Conservation (phyloP, 2,329 filamentous ascomycete genomes). For the Plenodomus tracheiphilus region DNA sequence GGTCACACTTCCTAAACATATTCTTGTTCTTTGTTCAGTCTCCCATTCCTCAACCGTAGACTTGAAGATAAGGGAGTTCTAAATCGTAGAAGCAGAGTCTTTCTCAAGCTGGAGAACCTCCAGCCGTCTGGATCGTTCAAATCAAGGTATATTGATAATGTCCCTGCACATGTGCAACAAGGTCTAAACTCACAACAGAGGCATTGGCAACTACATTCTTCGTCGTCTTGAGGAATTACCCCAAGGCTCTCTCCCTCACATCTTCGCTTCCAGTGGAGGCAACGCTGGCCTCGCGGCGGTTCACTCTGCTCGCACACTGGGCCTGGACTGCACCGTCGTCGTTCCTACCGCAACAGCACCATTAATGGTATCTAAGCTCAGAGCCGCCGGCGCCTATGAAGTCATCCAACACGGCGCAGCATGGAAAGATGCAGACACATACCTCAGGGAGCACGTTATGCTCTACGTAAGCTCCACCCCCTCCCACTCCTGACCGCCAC, state of each 20-base stretch:
- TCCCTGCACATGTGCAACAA: not conserved
- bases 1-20: slow-evolving; percentile 37
- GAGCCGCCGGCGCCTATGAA: slow-evolving; percentile 65
- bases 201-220: slow-evolving; percentile 73
- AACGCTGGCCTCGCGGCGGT: slow-evolving; percentile 86
- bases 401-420: slow-evolving; percentile 70
- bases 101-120: slow-evolving; percentile 82
- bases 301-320: slow-evolving; percentile 67
- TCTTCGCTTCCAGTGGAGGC: slow-evolving; percentile 79
- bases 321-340: slow-evolving; percentile 72
- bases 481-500: not conserved
- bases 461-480: slow-evolving; percentile 29
- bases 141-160: slow-evolving; percentile 52
- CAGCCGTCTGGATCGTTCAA: slow-evolving; percentile 89
- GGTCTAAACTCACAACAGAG: slow-evolving; percentile 41
- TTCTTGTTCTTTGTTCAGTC: not conserved
- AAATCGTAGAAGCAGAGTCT: slow-evolving; percentile 66
- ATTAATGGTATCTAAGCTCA: slow-evolving; percentile 72
- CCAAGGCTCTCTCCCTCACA: slow-evolving; percentile 55
- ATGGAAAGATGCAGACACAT: slow-evolving; percentile 70
- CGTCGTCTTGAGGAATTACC: slow-evolving; percentile 48
- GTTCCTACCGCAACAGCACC: slow-evolving; percentile 68
- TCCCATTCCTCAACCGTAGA: too few relatives aligned
- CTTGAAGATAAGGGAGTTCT: too few relatives aligned
- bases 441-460: slow-evolving; percentile 64